phyloP scores from a whole-genome alignment of 2,329 filamentous ascomycete genomes.

The Apiospora marii region DNA sequence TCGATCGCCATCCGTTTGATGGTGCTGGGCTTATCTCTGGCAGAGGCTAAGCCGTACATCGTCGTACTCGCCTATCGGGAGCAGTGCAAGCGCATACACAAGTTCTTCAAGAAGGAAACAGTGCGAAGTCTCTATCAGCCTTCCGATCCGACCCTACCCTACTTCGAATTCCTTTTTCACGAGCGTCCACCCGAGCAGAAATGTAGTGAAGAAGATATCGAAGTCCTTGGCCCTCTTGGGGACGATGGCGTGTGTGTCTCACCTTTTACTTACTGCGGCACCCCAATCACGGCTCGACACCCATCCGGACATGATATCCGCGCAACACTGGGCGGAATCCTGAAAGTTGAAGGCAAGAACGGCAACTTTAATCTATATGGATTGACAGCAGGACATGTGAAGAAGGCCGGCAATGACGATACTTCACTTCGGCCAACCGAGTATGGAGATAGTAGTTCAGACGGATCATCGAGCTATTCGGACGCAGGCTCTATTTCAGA shows the following conservation, averaged over 20 bases:
- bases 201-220: not conserved
- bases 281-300: not conserved
- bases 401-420: not conserved
- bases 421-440: not conserved
- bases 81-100: not conserved
- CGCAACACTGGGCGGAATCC: not conserved
- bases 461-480: not conserved
- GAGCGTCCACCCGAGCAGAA: not conserved
- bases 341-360: not conserved
- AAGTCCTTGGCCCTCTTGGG: not conserved
- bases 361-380: not conserved
- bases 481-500: not conserved
- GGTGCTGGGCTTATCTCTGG: not conserved
- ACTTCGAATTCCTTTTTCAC: not conserved
- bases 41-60: not conserved
- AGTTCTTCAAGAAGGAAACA: not conserved
- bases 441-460: not conserved
- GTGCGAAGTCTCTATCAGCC: not conserved
- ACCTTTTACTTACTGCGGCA: not conserved
- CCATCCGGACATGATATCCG: not conserved
- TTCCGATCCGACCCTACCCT: not conserved
- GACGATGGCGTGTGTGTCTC: not conserved
- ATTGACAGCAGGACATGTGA: not conserved
- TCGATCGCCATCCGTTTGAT: not conserved
- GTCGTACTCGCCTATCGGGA: not conserved